Evolutionary conservation across 2,329 filamentous ascomycete genomes (phyloP), one percentile per base, ranked within the genome.

Genomic region (Aschersonia sp.): DNA sequence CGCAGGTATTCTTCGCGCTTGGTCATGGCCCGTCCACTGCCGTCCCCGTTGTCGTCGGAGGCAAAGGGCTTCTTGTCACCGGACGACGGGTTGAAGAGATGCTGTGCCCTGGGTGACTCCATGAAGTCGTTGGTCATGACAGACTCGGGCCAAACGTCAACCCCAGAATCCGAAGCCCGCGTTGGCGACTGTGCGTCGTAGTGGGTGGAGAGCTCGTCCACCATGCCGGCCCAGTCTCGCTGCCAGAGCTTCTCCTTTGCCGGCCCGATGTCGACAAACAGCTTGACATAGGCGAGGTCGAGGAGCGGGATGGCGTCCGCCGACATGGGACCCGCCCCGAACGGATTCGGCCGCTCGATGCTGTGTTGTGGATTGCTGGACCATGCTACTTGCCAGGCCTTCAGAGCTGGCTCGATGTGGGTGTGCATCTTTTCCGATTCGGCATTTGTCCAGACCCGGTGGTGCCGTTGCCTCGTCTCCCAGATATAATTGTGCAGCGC

Each of bases 401-500:
- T 84, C 51, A 98, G 70, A 2, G 90, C 90, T 9, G 90, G 90
- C 62, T 95, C 89, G 49, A 97, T 94, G 58, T 95, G 88, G 2
- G 84, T 79, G 61, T 95, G 89, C 88, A 97, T 94, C 53, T 88
- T 87, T 55, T 97, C 89, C 0, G 87, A 94, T 64, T 97, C 90
- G 53, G 90, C 83, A 35, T 83, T 79, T 2, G 88, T 94, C 90
- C 90, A 95, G 45, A 87, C 73, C 52, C 87, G 83, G 55, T 85
- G 83, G 56, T 95, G 89, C 46, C 88, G 75, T 64, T 95, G 89
- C 30, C 90, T 77, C 0, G 89, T 95, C 65, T 97, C 90, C 92
- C 92, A 97, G 43, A 97, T 95, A 63, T 95, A 95, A 56, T 95
- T 95, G 66, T 97, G 92, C 30, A 97, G 72, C 4, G 92, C 89